A percentile compares a stretch with the other conserved stretches of the same genome.
Evolutionary conservation across 2,329 filamentous ascomycete species (phyloP).

Genomic region (Didymosphaeria variabile): DNA sequence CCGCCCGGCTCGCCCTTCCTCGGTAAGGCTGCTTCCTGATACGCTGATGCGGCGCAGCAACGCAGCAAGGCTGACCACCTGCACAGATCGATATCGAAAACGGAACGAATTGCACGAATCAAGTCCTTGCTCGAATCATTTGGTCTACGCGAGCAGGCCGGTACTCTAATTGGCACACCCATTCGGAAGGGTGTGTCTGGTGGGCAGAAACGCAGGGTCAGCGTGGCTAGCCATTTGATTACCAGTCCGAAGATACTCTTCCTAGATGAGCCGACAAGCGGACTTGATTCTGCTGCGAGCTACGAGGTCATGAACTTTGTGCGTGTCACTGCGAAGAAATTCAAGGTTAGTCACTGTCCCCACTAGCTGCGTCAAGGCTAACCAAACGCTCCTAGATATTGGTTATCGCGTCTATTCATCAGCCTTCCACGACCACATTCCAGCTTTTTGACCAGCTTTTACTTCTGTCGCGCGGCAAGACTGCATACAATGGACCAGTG

Average conservation of each 20-base stretch:
- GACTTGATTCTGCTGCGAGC: conserved; percentile 79
- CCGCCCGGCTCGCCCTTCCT: conserved; percentile 71
- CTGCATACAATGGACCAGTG: conserved; percentile 77
- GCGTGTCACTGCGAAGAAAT: conserved; percentile 69
- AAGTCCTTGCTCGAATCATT: conserved; percentile 74
- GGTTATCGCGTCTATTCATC: conserved; percentile 84
- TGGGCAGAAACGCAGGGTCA: conserved; percentile 82
- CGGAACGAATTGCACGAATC: conserved; percentile 70
- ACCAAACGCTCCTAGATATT: conserved; percentile 65
- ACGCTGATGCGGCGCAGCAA: conserved; percentile 2
- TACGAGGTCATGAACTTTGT: conserved; percentile 81
- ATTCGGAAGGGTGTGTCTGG: conserved; percentile 85
- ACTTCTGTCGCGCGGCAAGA: conserved; percentile 74
- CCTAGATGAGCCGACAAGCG: conserved; percentile 84
- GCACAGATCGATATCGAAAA: conserved; percentile 59
- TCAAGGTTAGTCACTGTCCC: conserved; percentile 62
- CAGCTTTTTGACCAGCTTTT: conserved; percentile 82
- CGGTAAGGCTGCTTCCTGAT: conserved; percentile 30
- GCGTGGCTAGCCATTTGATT: conserved; percentile 82
- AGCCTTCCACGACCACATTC: conserved; percentile 82
- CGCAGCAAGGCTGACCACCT: conserved; percentile 21
- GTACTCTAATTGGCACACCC: conserved; percentile 81
- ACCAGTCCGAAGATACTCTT: conserved; percentile 84
- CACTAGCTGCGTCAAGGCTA: conserved; percentile 7
- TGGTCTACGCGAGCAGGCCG: conserved; percentile 73